phyloP scores from a whole-genome alignment of 2,329 filamentous ascomycete species.

The Elsinoe perseae region DNA sequence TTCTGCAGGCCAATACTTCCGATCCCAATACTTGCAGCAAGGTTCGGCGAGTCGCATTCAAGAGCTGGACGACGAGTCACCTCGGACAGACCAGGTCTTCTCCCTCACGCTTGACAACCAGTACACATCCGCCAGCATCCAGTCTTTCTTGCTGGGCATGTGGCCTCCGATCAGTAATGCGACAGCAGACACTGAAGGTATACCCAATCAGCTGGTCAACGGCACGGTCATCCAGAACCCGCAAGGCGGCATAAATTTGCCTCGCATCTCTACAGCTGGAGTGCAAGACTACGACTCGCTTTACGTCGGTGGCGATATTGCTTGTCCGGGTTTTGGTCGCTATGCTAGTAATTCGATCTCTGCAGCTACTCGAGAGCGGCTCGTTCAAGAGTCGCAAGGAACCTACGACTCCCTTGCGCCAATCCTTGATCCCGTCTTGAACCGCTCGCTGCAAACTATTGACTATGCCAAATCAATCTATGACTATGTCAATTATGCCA shows the following conservation, averaged over 20 bases:
- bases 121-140: constrained; percentile 45
- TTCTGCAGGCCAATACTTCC: constrained; percentile 43
- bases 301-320: constrained; percentile 38
- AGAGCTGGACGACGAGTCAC: constrained; percentile 17
- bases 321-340: constrained; percentile 26
- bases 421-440: constrained; percentile 38
- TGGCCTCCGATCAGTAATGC: constrained; percentile 43
- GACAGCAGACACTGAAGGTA: constrained; percentile 27
- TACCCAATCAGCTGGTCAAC: constrained; percentile 33
- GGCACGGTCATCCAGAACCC: constrained; percentile 37
- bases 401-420: constrained; percentile 44
- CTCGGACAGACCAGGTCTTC: constrained; percentile 35
- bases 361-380: constrained; percentile 35
- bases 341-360: constrained; percentile 38
- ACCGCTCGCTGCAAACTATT: constrained; percentile 38
- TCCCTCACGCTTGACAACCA: constrained; percentile 43
- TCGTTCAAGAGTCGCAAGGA: constrained; percentile 28
- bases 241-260: constrained; percentile 51
- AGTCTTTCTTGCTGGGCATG: constrained; percentile 55
- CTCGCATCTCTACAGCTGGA: constrained; percentile 40
- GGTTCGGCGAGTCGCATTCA: constrained; percentile 15
- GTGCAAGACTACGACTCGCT: constrained; percentile 44
- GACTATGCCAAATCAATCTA: constrained; percentile 47
- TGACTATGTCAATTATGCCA: constrained; percentile 50
- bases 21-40: constrained; percentile 43